A percentile compares a stretch with the other conserved stretches of the same genome.
These are phyloP conservation scores for Kazachstania africana DNA, from an alignment of 805 yeast species.

Conservation along the genomic window DNA sequence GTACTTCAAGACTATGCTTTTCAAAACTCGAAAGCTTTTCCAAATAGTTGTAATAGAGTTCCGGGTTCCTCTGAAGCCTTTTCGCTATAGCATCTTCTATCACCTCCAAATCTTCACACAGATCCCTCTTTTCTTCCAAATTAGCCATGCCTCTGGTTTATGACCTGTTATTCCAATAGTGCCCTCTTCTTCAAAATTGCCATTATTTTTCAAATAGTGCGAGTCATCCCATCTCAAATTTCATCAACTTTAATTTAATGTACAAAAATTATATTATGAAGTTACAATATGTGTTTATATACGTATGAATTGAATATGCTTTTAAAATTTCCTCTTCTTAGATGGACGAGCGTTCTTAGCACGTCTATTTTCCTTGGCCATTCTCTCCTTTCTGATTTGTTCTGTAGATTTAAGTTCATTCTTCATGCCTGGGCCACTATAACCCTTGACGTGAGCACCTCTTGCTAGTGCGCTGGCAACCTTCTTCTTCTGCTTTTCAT, in stretches of 20 bases:
- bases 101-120: slow-evolving; percentile 55
- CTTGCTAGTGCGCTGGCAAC: slow-evolving; percentile 68
- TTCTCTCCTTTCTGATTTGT: slow-evolving; percentile 70
- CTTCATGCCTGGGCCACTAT: slow-evolving; percentile 28
- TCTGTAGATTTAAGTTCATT: slow-evolving; percentile 56
- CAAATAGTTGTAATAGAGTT: slow-evolving; percentile 30
- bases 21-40: slow-evolving; percentile 4
- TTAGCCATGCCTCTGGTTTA: neutral
- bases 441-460: slow-evolving; percentile 65
- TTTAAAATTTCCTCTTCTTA: slow-evolving; percentile 16
- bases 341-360: slow-evolving; percentile 79
- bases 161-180: too few relatives aligned
- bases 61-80: slow-evolving; percentile 53
- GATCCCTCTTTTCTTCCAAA: slow-evolving; percentile 28
- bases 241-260: too few relatives aligned
- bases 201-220: neutral
- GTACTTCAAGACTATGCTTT: slow-evolving; percentile 1
- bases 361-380: slow-evolving; percentile 52
- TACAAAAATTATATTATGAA: too few relatives aligned
- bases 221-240: too few relatives aligned
- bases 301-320: too few relatives aligned
- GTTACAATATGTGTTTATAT: too few relatives aligned
- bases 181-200: neutral
- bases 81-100: slow-evolving; percentile 56
- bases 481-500: slow-evolving; percentile 66